These are phyloP conservation scores for Fennellomyces sp. DNA, from an alignment of 371 early-diverging fungal species.

Conservation along the genomic window DNA sequence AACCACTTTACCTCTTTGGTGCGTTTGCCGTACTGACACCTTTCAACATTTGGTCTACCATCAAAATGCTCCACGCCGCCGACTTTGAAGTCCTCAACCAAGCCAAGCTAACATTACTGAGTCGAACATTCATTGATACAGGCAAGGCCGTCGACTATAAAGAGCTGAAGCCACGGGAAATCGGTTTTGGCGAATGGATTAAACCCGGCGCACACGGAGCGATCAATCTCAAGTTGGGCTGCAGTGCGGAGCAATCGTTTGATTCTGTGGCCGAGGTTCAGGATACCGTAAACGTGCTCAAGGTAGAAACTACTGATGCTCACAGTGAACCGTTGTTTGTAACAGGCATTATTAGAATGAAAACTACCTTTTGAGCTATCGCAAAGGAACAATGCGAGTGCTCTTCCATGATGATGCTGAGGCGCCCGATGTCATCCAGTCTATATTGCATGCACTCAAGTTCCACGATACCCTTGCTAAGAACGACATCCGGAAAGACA, in stretches of 20 bases:
- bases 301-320: conserved; percentile 21
- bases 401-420: conserved; percentile 58
- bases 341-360: conserved; percentile 39
- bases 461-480: conserved; percentile 44
- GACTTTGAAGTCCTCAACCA: conserved; percentile 71
- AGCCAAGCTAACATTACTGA: conserved; percentile 59
- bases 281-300: conserved; percentile 35
- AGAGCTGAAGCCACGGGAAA: conserved; percentile 44
- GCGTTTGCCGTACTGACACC: conserved; percentile 60
- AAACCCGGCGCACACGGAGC: conserved; percentile 34
- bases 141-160: conserved; percentile 42
- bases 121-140: conserved; percentile 46
- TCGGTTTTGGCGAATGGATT: conserved; percentile 72
- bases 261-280: conserved; percentile 39
- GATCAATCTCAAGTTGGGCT: conserved; percentile 43
- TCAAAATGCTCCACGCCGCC: conserved; percentile 59
- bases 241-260: conserved; percentile 49
- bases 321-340: not conserved
- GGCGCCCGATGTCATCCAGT: conserved; percentile 58
- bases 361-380: conserved; percentile 49
- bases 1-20: conserved; percentile 60
- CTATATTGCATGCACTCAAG: conserved; percentile 62
- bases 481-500: conserved; percentile 27
- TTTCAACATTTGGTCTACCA: conserved; percentile 60
- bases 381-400: conserved; percentile 45